These are phyloP conservation scores for Chrysanthemum lavandulifolium DNA, from an alignment of 129 eudicot species.

Conservation along the genomic window DNA sequence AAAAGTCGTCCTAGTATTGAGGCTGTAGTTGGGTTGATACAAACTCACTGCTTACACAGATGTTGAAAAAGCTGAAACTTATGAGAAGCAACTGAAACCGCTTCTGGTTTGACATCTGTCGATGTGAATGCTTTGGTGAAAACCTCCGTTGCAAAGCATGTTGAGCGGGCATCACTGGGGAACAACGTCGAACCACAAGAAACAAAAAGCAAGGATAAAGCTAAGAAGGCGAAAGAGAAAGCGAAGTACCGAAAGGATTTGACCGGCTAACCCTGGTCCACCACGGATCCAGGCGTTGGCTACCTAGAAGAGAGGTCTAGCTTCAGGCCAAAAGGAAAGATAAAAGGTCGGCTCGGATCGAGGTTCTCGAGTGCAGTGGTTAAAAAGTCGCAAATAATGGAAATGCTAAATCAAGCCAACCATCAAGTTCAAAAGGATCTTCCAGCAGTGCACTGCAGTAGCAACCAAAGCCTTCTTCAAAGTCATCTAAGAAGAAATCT, in stretches of 20 bases:
- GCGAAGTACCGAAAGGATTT: conserved; percentile 80
- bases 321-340: conserved; percentile 90
- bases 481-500: conserved; percentile 80
- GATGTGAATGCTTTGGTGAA: conserved; percentile 77
- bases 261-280: conserved; percentile 93
- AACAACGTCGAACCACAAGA: conserved; percentile 40
- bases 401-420: conserved; percentile 50
- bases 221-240: conserved; percentile 87
- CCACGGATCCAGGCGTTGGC: conserved; percentile 91
- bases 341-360: conserved; percentile 79
- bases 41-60: conserved; percentile 72
- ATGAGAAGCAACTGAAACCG: conserved; percentile 74
- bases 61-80: conserved; percentile 80
- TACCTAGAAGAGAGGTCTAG: conserved; percentile 88
- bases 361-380: conserved; percentile 92
- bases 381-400: conserved; percentile 41
- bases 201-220: conserved; percentile 64
- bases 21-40: conserved; percentile 77
- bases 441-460: conserved; percentile 51
- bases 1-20: conserved; percentile 61
- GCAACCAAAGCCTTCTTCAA: conserved; percentile 65
- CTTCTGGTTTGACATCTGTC: conserved; percentile 64
- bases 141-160: conserved; percentile 79
- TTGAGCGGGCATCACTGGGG: conserved; percentile 46
- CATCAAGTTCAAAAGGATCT: conserved; percentile 48